Conservation (phyloP, 148 eudicot genomes). For the Camellia lanceoleosa region DNA sequence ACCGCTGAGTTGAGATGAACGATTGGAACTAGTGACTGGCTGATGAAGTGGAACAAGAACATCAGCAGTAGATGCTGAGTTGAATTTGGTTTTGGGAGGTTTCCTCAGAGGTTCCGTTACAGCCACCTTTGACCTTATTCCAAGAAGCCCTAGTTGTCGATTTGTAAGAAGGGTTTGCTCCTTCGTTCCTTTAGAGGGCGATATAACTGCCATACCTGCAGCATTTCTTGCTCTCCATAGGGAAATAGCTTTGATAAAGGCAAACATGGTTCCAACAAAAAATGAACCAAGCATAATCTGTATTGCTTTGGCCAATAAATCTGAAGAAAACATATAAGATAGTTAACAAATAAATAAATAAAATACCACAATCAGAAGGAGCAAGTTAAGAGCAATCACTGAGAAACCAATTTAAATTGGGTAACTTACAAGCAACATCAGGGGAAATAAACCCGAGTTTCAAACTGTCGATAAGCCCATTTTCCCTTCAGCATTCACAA, state of each 20-base stretch:
- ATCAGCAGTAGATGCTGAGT: slow-evolving; percentile 44
- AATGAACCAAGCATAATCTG: slow-evolving; percentile 38
- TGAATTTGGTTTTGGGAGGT: slow-evolving; percentile 61
- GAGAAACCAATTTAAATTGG: slow-evolving; percentile 11
- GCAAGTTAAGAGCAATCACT: neutral
- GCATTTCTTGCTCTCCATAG: slow-evolving; percentile 41
- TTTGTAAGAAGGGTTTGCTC: slow-evolving; percentile 54
- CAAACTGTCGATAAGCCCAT: slow-evolving; percentile 37
- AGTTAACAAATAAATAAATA: slow-evolving; percentile 11
- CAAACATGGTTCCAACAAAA: slow-evolving; percentile 60
- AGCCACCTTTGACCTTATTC: slow-evolving; percentile 46
- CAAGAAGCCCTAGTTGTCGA: slow-evolving; percentile 69
- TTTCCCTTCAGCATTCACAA: slow-evolving; percentile 45
- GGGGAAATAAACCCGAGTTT: slow-evolving; percentile 40
- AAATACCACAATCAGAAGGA: neutral
- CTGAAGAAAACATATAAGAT: slow-evolving; percentile 35
- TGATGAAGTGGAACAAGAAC: slow-evolving; percentile 80
- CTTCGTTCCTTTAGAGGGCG: slow-evolving; percentile 44
- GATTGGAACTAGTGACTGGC: slow-evolving; percentile 39
- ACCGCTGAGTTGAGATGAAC: slow-evolving; percentile 45
- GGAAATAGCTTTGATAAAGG: slow-evolving; percentile 58
- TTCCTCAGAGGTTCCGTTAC: slow-evolving; percentile 48
- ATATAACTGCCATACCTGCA: slow-evolving; percentile 26
- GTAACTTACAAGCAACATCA: slow-evolving; percentile 64
- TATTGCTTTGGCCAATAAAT: slow-evolving; percentile 41